Evolutionary conservation across 192 early-diverging fungal genomes (phyloP), one percentile per base, ranked within the genome.

Genomic region (Linnemannia schmuckeri): DNA sequence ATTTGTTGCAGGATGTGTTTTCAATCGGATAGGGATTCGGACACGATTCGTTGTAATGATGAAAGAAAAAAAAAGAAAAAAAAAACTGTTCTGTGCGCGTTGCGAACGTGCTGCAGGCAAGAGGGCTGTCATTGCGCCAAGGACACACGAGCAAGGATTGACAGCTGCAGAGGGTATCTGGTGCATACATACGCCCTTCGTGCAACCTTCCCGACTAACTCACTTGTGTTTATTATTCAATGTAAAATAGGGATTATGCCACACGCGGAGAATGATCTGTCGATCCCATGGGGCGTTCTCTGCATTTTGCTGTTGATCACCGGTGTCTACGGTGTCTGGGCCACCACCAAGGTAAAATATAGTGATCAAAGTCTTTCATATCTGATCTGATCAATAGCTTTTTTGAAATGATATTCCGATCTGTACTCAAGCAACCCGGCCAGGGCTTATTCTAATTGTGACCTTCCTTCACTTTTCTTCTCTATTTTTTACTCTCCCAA

Each of bases 171-270:
- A 12, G 44, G 12, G 44, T 46, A 10, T 10, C 12, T 3, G 13
- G 13, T 2, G 44, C 12, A 46, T 3, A 44, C 4, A 72, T 27
- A 27, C 33, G 44, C 15, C 12, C 44, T 13, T 15, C 13, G 15
- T 10, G 12, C 44, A 15, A 46, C 12, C 0, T 46, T 2, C 9
- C 15, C 15, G 44, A 46, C 44, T 46, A 13, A 46, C 44, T 37
- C 44, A 13, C 44, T 46, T 46, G 9, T 1, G 1, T 46, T 46
- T 46, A 30, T 40, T n/a, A 37, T 27, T 17, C 18, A 3, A 42
- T 52, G 35, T 63, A 63, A 66, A 27, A n/a, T 72, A 85, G 83
- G 83, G 78, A 85, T 85, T 52, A 85, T 85, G 83, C 83, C 83
- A 37, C 83, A 85, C 10, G 83, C 78, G 5, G 83, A 79, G 54